A percentile compares a stretch with the other conserved stretches of the same genome.
These are phyloP conservation scores for Aureobasidium sp. DNA, from an alignment of 2,329 filamentous ascomycete genomes.

Conservation along the genomic window DNA sequence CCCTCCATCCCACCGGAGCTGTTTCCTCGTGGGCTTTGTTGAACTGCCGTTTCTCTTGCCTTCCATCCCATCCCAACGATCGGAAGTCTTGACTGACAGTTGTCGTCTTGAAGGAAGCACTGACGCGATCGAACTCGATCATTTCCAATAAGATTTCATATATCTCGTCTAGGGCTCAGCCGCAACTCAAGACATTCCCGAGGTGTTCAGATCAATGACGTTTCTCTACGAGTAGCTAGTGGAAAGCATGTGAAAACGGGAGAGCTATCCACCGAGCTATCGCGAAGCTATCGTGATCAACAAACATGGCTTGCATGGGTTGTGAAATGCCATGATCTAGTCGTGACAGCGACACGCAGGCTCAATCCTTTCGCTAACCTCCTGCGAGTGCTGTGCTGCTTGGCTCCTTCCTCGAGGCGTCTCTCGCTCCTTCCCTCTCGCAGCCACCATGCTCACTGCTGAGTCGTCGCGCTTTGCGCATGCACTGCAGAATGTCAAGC, in stretches of 20 bases:
- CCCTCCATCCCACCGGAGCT: not conserved
- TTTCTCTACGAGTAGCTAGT: not conserved
- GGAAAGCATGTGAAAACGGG: conserved; percentile 9
- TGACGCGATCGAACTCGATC: conserved; percentile 8
- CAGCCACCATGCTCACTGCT: conserved; percentile 26
- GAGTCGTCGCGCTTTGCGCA: conserved; percentile 32
- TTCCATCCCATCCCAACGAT: conserved; percentile 3
- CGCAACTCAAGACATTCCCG: not conserved
- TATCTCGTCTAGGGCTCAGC: not conserved
- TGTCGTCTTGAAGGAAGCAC: conserved; percentile 5
- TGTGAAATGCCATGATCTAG: not conserved
- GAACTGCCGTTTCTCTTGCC: not conserved
- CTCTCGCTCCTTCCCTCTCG: not conserved
- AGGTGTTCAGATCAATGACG: conserved; percentile 7
- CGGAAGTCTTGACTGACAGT: not conserved
- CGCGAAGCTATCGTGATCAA: conserved; percentile 4
- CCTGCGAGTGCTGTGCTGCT: not conserved
- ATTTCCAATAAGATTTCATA: not conserved
- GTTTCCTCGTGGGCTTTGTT: not conserved
- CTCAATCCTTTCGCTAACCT: not conserved
- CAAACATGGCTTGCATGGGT: not conserved
- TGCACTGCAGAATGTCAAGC: conserved; percentile 39
- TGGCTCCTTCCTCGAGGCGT: not conserved
- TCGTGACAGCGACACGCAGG: conserved; percentile 1
- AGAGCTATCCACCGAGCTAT: conserved; percentile 10